phyloP scores from a whole-genome alignment of 352 stramenopile genomes.

The Phytophthora ramorum region DNA sequence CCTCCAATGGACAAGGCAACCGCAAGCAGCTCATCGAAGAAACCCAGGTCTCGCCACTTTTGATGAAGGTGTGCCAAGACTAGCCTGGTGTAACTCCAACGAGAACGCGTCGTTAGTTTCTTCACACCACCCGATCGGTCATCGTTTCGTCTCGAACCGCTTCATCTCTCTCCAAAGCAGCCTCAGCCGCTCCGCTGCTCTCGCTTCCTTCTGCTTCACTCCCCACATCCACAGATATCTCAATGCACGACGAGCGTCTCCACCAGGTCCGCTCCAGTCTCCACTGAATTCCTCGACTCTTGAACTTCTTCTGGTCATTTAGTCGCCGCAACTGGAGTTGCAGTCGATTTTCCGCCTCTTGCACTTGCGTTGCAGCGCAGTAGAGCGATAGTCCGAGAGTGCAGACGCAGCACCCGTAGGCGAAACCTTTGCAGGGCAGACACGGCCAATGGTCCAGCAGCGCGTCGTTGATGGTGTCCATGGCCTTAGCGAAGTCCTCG shows the following conservation, averaged over 20 bases:
- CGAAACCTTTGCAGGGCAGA: slow-evolving; percentile 80
- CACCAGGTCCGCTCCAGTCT: slow-evolving; percentile 75
- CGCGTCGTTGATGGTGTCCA: slow-evolving; percentile 84
- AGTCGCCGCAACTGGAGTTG: slow-evolving; percentile 73
- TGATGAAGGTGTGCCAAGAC: slow-evolving; percentile 47
- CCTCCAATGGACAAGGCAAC: slow-evolving; percentile 17
- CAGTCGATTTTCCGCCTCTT: slow-evolving; percentile 71
- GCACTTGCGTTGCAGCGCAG: slow-evolving; percentile 76
- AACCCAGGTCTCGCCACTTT: slow-evolving; percentile 35
- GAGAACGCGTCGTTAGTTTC: slow-evolving; percentile 55
- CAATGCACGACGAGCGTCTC: slow-evolving; percentile 66
- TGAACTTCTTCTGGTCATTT: slow-evolving; percentile 75
- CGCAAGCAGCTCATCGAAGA: slow-evolving; percentile 38
- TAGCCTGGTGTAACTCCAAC: slow-evolving; percentile 59
- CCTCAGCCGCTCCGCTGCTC: neutral
- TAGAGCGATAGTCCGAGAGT: slow-evolving; percentile 85
- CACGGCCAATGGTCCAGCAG: slow-evolving; percentile 87
- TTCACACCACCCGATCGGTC: slow-evolving; percentile 22
- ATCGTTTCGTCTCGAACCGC: slow-evolving; percentile 24
- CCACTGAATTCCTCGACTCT: slow-evolving; percentile 65
- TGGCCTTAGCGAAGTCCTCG: slow-evolving; percentile 69
- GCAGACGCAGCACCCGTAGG: slow-evolving; percentile 86
- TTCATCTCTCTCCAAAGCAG: neutral
- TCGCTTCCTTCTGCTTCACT: neutral
- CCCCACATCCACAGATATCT: slow-evolving; percentile 44